Evolutionary conservation across 805 yeast genomes (phyloP).

Genomic region (Pichia manshurica): DNA sequence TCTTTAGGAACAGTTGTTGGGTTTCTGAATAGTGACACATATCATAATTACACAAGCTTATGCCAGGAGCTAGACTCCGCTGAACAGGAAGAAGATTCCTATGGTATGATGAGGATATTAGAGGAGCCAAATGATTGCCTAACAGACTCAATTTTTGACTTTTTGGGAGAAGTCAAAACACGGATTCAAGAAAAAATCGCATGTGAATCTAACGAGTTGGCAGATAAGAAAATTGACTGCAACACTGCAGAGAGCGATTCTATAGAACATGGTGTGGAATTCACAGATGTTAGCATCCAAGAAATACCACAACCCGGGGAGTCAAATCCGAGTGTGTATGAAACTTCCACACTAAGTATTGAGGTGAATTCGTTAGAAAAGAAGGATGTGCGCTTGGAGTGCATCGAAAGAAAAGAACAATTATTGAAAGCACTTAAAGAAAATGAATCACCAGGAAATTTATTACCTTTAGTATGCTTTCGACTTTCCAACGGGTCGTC

Average conservation of each 20-base stretch:
- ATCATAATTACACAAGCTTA: conserved; percentile 12
- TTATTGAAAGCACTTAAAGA: conserved; percentile 1
- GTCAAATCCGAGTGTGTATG: neutral
- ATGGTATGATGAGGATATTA: neutral
- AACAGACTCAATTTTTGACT: conserved; percentile 9
- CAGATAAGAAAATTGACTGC: neutral
- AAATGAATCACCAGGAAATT: neutral
- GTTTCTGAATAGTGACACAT: conserved; percentile 45
- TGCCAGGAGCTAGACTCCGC: conserved; percentile 19
- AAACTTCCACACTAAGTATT: conserved; percentile 2
- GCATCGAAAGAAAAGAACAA: conserved; percentile 1
- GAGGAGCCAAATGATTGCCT: neutral
- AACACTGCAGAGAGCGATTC: neutral
- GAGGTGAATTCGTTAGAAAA: neutral
- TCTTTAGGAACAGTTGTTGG: conserved; percentile 59
- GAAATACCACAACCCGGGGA: neutral
- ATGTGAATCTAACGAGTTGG: neutral
- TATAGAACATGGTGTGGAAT: neutral
- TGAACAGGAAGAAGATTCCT: neutral
- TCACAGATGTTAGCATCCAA: too few relatives aligned
- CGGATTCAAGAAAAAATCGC: neutral
- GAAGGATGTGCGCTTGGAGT: neutral
- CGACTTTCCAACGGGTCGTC: conserved; percentile 62
- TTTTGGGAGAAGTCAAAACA: conserved; percentile 2
- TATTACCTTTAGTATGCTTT: conserved; percentile 74